These are phyloP conservation scores for Neltuma alba DNA, from an alignment of 306 rosid genomes.

Conservation along the genomic window DNA sequence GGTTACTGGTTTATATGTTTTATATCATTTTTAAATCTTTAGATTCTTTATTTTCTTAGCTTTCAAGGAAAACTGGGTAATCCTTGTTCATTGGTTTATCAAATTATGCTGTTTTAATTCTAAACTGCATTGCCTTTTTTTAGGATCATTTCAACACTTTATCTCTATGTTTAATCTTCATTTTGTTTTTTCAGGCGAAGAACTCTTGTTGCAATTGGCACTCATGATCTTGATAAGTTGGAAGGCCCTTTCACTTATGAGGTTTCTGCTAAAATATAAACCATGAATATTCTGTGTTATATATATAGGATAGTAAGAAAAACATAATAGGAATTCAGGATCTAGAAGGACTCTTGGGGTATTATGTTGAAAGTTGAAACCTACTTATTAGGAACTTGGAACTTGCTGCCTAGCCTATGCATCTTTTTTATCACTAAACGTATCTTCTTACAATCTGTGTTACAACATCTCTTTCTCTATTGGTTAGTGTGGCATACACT, in stretches of 20 bases:
- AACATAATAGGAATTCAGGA: conserved; percentile 22
- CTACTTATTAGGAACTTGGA: conserved; percentile 5
- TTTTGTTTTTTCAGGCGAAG: conserved; percentile 35
- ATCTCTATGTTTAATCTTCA: neutral
- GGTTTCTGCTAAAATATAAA: conserved; percentile 48
- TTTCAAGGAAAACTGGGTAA: neutral
- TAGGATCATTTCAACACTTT: neutral
- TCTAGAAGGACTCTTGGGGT: conserved; percentile 7
- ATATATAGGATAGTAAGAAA: neutral
- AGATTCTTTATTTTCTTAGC: neutral
- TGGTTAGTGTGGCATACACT: neutral
- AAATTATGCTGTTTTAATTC: neutral
- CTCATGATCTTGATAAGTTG: conserved; percentile 90
- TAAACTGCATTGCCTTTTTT: neutral
- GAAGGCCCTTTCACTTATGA: conserved; percentile 89
- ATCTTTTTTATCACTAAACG: neutral
- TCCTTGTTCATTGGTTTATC: neutral
- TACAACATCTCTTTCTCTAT: neutral
- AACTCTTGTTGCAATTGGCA: conserved; percentile 96
- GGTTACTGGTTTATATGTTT: neutral
- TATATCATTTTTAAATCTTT: neutral
- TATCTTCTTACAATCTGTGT: neutral
- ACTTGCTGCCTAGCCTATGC: conserved; percentile 3
- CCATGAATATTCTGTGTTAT: conserved; percentile 7
- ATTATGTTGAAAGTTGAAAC: conserved; percentile 15